These are phyloP conservation scores for Erodium chrysanthum DNA, from an alignment of 441 rosid genomes.

Conservation along the genomic window DNA sequence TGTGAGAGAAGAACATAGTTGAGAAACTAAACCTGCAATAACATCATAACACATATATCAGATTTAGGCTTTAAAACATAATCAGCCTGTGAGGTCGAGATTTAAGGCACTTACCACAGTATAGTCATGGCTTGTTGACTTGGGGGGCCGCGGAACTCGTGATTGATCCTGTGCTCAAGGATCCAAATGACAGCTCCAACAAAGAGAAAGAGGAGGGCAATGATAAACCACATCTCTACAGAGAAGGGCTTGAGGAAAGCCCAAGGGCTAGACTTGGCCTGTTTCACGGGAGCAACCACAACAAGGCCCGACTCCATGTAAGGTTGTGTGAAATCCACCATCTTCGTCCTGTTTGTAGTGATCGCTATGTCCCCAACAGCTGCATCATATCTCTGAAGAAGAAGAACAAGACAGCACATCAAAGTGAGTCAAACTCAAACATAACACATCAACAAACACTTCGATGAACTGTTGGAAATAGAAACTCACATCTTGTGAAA, in stretches of 20 bases:
- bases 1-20: slow-evolving; percentile 91
- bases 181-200: slow-evolving; percentile 94
- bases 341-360: slow-evolving; percentile 29
- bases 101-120: slow-evolving; percentile 39
- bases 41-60: slow-evolving; percentile 6
- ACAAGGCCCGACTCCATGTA: slow-evolving; percentile 85
- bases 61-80: no score
- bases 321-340: slow-evolving; percentile 75
- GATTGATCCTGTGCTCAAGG: slow-evolving; percentile 77
- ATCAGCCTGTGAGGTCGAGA: no score
- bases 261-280: slow-evolving; percentile 67
- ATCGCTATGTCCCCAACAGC: slow-evolving; percentile 76
- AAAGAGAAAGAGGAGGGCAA: slow-evolving; percentile 58
- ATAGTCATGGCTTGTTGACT: slow-evolving; percentile 64
- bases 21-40: slow-evolving; percentile 97
- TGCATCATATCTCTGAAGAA: slow-evolving; percentile 57
- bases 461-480: not conserved
- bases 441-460: not conserved
- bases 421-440: not conserved
- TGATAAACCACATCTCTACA: slow-evolving; percentile 72
- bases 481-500: slow-evolving; percentile 55
- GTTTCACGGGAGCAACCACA: slow-evolving; percentile 68
- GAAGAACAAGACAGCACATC: slow-evolving; percentile 8
- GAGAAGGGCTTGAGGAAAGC: slow-evolving; percentile 88
- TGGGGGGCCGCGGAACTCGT: slow-evolving; percentile 81